A percentile compares a stretch with the other conserved stretches of the same genome.
These are phyloP conservation scores for Russula vinacea DNA, from an alignment of 768 basidiomycete genomes.

Conservation along the genomic window DNA sequence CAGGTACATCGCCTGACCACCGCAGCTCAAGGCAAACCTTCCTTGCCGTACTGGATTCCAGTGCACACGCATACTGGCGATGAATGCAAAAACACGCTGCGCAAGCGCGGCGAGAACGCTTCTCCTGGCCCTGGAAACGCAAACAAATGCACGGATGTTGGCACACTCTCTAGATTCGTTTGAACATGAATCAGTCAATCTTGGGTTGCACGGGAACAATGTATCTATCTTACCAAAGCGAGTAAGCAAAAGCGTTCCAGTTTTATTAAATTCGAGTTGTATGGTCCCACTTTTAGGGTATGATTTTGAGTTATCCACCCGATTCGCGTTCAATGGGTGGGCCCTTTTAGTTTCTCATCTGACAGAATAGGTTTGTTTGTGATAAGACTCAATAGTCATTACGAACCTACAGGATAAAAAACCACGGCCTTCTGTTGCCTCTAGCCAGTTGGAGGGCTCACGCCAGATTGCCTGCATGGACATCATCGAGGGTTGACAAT, in stretches of 20 bases:
- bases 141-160: slow-evolving; percentile 65
- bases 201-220: not conserved
- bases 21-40: slow-evolving; percentile 63
- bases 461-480: slow-evolving; percentile 69
- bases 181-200: slow-evolving; percentile 22
- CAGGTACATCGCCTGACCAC: slow-evolving; percentile 61
- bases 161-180: slow-evolving; percentile 52
- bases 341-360: slow-evolving; percentile 67
- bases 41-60: slow-evolving; percentile 89
- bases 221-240: slow-evolving; percentile 57
- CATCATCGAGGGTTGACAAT: slow-evolving; percentile 13
- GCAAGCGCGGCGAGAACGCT: slow-evolving; percentile 56
- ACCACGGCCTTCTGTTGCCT: slow-evolving; percentile 77
- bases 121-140: slow-evolving; percentile 63
- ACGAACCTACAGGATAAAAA: slow-evolving; percentile 73
- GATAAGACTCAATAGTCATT: not conserved
- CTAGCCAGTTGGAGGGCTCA: slow-evolving; percentile 83
- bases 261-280: slow-evolving; percentile 79
- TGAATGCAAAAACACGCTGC: slow-evolving; percentile 64
- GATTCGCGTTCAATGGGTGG: slow-evolving; percentile 48
- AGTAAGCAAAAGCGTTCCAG: slow-evolving; percentile 67
- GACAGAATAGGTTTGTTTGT: not conserved
- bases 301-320: slow-evolving; percentile 58
- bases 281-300: slow-evolving; percentile 63
- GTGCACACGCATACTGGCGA: slow-evolving; percentile 60